phyloP scores from a whole-genome alignment of 2,329 filamentous ascomycete genomes.

The Neonectria ditissima region DNA sequence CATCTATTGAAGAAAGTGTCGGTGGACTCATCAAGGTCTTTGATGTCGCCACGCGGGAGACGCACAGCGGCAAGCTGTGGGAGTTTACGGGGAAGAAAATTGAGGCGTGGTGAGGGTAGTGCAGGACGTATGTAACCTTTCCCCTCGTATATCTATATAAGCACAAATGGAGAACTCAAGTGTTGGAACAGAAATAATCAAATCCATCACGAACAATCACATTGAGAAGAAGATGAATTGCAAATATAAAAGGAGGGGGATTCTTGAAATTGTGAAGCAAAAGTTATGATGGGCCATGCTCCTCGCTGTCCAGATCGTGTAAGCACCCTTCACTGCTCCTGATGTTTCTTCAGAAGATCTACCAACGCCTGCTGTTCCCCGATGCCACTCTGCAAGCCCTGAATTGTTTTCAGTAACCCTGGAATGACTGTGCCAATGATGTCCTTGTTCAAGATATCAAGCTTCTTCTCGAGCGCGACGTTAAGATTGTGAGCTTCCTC shows the following conservation, averaged over 20 bases:
- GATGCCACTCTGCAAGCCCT: conserved; percentile 7
- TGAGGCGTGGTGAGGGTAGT: too few species aligned
- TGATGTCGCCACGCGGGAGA: too few species aligned
- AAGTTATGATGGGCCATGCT: background rate
- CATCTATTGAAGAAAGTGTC: too few species aligned
- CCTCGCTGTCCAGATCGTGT: background rate
- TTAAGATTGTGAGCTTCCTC: conserved; percentile 7
- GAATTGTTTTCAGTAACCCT: conserved; percentile 15
- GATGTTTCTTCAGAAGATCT: conserved; percentile 9
- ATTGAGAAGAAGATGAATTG: background rate
- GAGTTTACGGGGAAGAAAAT: too few species aligned
- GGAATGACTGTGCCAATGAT: conserved; percentile 8
- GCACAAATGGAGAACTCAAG: too few species aligned
- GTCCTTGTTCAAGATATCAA: conserved; percentile 11
- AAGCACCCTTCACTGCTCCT: background rate
- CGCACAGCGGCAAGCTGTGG: too few species aligned
- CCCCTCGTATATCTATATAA: too few species aligned
- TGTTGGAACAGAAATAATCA: too few species aligned
- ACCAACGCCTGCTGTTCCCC: background rate
- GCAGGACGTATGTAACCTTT: too few species aligned
- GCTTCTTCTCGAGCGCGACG: conserved; percentile 10
- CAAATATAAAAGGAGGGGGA: background rate
- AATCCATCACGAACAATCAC: background rate
- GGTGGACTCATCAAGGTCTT: too few species aligned
- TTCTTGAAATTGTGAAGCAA: background rate